Percentiles rank a stretch among this genome's conserved stretches.
Evolutionary conservation across 345 rosid species (phyloP).

Genomic region (Moringa oleifera): DNA sequence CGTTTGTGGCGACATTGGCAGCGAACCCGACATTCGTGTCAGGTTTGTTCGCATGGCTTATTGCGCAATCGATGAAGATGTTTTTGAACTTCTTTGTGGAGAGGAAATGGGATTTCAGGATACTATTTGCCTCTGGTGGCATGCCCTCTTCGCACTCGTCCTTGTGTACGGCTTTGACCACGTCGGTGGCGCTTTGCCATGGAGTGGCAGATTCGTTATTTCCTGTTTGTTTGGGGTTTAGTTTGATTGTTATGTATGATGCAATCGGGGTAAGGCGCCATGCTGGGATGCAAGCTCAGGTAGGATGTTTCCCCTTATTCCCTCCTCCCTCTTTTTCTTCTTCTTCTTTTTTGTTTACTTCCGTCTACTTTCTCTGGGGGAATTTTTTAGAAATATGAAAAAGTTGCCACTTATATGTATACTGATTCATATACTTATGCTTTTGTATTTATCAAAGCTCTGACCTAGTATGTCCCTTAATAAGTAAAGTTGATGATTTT

Average conservation of each 20-base stretch:
- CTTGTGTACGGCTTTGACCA: conserved; percentile 81
- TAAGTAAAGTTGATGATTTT: too few relatives aligned
- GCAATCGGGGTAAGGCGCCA: conserved; percentile 95
- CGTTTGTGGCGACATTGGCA: conserved; percentile 65
- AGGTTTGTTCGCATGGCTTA: conserved; percentile 67
- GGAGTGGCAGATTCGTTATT: conserved; percentile 86
- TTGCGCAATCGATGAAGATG: conserved; percentile 70
- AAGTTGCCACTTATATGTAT: too few relatives aligned
- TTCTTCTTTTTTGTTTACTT: conserved; percentile 4
- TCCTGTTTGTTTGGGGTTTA: conserved; percentile 93
- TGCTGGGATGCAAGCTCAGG: conserved; percentile 99
- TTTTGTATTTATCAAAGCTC: too few relatives aligned
- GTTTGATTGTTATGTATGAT: conserved; percentile 92
- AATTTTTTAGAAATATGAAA: too few relatives aligned
- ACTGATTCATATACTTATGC: too few relatives aligned
- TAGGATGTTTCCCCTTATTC: conserved; percentile 18
- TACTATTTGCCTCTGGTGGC: conserved; percentile 76
- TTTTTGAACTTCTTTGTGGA: conserved; percentile 77
- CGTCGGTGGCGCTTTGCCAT: conserved; percentile 86
- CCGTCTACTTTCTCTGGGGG: too few relatives aligned
- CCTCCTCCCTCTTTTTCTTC: neutral
- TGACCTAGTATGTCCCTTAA: too few relatives aligned
- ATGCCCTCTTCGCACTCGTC: conserved; percentile 98
- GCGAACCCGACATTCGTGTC: conserved; percentile 90
- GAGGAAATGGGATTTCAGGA: conserved; percentile 83